Evolutionary conservation across 495 filamentous ascomycete species (phyloP).

Genomic region (Podospora tetraspora): DNA sequence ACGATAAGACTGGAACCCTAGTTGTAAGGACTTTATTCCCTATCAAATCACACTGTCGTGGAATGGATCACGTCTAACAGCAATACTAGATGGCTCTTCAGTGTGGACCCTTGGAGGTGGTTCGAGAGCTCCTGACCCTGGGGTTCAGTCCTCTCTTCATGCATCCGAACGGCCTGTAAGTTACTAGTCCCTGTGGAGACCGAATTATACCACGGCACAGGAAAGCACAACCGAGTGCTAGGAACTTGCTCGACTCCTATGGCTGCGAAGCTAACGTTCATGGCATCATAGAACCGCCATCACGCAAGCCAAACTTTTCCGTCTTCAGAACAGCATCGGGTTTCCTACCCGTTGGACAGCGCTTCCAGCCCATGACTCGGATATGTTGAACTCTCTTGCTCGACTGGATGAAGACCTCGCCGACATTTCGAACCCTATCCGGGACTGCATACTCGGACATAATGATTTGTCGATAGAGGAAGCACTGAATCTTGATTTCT

Average conservation of each 20-base stretch:
- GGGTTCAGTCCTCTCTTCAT: background rate
- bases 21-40: background rate
- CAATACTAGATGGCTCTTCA: background rate
- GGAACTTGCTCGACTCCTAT: too few species aligned
- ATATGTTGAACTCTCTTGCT: background rate
- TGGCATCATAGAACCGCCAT: background rate
- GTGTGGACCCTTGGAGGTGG: background rate
- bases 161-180: too few species aligned
- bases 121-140: background rate
- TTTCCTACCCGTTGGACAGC: too few species aligned
- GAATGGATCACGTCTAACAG: background rate
- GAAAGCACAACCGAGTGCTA: too few species aligned
- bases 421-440: background rate
- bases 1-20: rapidly evolving
- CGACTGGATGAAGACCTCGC: background rate
- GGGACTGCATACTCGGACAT: background rate
- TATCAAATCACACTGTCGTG: background rate
- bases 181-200: too few species aligned
- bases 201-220: too few species aligned
- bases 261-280: background rate
- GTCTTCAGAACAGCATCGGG: too few species aligned
- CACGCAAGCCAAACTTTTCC: too few species aligned
- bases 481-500: background rate
- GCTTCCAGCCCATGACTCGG: background rate
- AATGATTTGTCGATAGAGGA: background rate